phyloP scores from a whole-genome alignment of 768 basidiomycete species.

The Stropharia rugosoannulata region DNA sequence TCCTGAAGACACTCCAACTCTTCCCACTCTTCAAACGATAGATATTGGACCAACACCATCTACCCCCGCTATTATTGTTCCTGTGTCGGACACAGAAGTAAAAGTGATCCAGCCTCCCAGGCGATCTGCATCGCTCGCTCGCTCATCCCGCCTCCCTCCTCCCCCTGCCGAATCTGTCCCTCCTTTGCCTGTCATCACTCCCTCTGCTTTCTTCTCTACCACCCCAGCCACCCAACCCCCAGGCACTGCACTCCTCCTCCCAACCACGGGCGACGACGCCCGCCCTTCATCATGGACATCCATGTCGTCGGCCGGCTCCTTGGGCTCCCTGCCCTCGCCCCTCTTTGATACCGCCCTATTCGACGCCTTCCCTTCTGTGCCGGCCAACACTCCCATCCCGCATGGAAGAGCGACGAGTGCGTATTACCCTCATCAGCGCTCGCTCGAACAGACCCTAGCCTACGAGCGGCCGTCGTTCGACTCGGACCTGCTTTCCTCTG shows the following conservation, averaged over 20 bases:
- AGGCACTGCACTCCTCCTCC: slow-evolving; percentile 13
- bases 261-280: slow-evolving; percentile 8
- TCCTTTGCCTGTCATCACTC: slow-evolving; percentile 15
- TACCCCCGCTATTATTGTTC: slow-evolving; percentile 13
- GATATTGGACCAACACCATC: slow-evolving; percentile 4
- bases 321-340: slow-evolving; percentile 41
- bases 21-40: slow-evolving; percentile 11
- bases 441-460: slow-evolving; percentile 4
- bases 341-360: slow-evolving; percentile 60
- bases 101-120: slow-evolving; percentile 17
- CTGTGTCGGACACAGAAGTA: slow-evolving; percentile 11
- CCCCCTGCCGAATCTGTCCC: slow-evolving; percentile 16
- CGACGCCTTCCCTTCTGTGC: slow-evolving; percentile 74
- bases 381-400: slow-evolving; percentile 40
- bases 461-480: slow-evolving; percentile 29
- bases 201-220: slow-evolving; percentile 10
- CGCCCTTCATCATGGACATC: slow-evolving; percentile 51
- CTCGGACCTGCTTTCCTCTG: slow-evolving; percentile 45
- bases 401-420: not conserved
- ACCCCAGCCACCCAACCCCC: slow-evolving; percentile 7
- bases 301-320: slow-evolving; percentile 36
- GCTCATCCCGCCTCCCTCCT: slow-evolving; percentile 18
- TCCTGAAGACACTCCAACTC: slow-evolving; percentile 14
- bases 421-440: slow-evolving; percentile 4
- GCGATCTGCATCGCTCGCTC: slow-evolving; percentile 22